Conservation (phyloP, 1,284 basidiomycete genomes). For the Cutaneotrichosporon sp. region DNA sequence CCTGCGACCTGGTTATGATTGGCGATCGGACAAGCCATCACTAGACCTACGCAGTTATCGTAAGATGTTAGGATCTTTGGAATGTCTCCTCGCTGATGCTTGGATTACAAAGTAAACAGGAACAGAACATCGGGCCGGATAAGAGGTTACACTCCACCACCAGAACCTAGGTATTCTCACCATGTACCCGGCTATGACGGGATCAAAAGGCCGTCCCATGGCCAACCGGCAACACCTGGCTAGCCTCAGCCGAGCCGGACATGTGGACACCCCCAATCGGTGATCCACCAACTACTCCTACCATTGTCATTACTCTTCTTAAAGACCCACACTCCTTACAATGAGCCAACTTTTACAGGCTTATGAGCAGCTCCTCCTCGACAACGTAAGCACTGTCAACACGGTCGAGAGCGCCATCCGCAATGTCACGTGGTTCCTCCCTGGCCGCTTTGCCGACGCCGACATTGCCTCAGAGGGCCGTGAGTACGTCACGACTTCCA, state of each 20-base stretch:
- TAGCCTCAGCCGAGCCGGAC: not conserved
- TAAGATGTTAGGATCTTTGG: too few species aligned
- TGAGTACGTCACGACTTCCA: slow-evolving; percentile 57
- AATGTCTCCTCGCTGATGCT: too few species aligned
- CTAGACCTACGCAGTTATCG: too few species aligned
- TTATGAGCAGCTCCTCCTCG: slow-evolving; percentile 78
- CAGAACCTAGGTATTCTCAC: too few species aligned
- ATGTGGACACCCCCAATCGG: not conserved
- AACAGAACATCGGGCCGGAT: too few species aligned
- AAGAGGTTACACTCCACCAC: too few species aligned
- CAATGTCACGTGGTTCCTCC: slow-evolving; percentile 89
- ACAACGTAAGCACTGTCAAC: slow-evolving; percentile 79
- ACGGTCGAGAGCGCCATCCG: slow-evolving; percentile 82
- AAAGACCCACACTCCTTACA: not conserved
- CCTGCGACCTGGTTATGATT: too few species aligned
- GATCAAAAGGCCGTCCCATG: too few species aligned
- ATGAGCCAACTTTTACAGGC: slow-evolving; percentile 43
- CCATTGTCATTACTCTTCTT: not conserved
- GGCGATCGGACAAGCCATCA: too few species aligned
- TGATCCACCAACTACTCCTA: not conserved
- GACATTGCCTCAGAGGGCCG: slow-evolving; percentile 87
- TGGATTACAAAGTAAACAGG: too few species aligned
- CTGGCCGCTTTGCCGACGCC: slow-evolving; percentile 93
- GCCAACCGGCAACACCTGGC: too few species aligned
- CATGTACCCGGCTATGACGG: not conserved